Base-by-base conservation (phyloP, 805 yeast genomes). In the Pichia cabralensis region DNA sequence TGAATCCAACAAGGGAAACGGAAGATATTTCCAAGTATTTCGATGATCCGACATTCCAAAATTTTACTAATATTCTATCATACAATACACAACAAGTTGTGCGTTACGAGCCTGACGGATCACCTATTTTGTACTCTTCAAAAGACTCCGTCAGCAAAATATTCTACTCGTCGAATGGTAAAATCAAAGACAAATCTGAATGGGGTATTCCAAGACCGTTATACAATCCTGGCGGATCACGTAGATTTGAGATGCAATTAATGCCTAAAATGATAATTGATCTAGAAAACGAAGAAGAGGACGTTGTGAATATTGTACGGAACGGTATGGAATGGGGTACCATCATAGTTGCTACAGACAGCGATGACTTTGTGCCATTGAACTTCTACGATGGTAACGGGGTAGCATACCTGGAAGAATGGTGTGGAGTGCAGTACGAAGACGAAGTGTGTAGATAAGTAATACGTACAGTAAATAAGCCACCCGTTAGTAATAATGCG, bases 311-410 rank as follows among this genome's bases (percentile, higher is more conserved):
- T 47, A 61, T 81, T 3, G 47, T 69, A 28, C 38, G 44, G 27
- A 74, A 74, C 23, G 96, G 97, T 10, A 89, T 89, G 94, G 94
- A 89, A 42, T 92, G 98, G 98, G 97, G 96, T 2, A 82, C 97
- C 0, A 81, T 92, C 21, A 61, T 84, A 18, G 81, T 89, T 2
- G 82, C 77, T 27, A 83, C 96, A 3, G 52, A 47, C 29, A 14
- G 32, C 2, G 41, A 41, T 8, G 52, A 47, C 28, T 34, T 32
- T 28, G 33, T 37, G 1, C 48, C 49, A 6, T 26, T 26, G 0
- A 32, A 41, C 16, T 39, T 34, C 33, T 28, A 36, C 9, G 52
- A 47, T 30, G 35, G 34, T 5, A 36, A 47, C 21, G 47, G 46
- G 9, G 48, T 44, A 18, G 41, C 39, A 5, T 48, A 48, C 20